Evolutionary conservation across 352 stramenopile genomes (phyloP).

Genomic region (Phytophthora rubi): DNA sequence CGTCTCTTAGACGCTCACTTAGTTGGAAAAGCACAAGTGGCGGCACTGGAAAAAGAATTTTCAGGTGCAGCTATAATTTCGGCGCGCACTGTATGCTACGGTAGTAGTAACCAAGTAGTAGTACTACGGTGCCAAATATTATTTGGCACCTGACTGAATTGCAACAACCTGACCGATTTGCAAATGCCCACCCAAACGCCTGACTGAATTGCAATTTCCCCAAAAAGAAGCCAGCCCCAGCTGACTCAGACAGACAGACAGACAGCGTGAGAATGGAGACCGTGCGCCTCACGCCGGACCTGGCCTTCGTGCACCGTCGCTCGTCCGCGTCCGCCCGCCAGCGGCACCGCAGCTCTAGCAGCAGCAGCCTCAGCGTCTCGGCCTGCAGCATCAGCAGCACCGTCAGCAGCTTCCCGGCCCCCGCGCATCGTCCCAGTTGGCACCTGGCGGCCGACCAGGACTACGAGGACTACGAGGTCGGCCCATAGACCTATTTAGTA

Average conservation of each 20-base stretch:
- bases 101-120: no score
- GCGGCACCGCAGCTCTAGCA: slow-evolving; percentile 33
- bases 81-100: no score
- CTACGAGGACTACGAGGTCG: slow-evolving; percentile 50
- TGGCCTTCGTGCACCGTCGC: slow-evolving; percentile 5
- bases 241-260: not conserved
- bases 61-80: no score
- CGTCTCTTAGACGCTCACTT: no score
- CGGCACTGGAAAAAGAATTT: no score
- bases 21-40: no score
- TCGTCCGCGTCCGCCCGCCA: slow-evolving; percentile 31
- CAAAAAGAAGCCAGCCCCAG: not conserved
- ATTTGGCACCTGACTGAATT: no score
- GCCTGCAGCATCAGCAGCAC: slow-evolving; percentile 40
- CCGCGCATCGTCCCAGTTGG: slow-evolving; percentile 18
- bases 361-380: slow-evolving; percentile 45
- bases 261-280: not conserved
- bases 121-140: no score
- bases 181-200: no score
- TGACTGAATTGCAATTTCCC: no score
- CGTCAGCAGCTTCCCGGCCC: slow-evolving; percentile 32
- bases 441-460: slow-evolving; percentile 32
- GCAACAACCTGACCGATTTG: no score
- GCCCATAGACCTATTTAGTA: not conserved
- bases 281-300: slow-evolving; percentile 23